Evolutionary conservation across 148 eudicot genomes (phyloP).

Genomic region (Vaccinium vitisidaea): DNA sequence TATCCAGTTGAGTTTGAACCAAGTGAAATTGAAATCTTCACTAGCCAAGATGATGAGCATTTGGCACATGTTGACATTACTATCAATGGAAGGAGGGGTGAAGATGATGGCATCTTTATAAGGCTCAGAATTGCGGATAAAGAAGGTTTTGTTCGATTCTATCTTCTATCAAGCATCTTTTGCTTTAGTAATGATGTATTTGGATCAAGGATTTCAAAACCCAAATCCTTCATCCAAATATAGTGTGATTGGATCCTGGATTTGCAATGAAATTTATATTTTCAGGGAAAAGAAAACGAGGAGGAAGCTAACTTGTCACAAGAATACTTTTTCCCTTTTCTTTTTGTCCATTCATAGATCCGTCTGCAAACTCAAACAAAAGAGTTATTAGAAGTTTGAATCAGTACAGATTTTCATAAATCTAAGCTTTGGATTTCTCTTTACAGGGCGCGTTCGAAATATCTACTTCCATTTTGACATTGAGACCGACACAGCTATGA

Average conservation of each 20-base stretch:
- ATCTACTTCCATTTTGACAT: slow-evolving; percentile 82
- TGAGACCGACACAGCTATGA: slow-evolving; percentile 64
- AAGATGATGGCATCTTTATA: slow-evolving; percentile 58
- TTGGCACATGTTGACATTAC: slow-evolving; percentile 37
- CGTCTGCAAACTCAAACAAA: not conserved
- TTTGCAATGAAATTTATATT: not conserved
- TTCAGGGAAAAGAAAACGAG: not conserved
- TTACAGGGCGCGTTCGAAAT: slow-evolving; percentile 68
- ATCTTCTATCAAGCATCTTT: not conserved
- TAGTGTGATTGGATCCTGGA: not conserved
- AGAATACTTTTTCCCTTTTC: not conserved
- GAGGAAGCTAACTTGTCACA: not conserved
- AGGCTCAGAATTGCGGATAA: slow-evolving; percentile 63
- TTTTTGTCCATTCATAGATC: not conserved
- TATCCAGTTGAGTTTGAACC: slow-evolving; percentile 35
- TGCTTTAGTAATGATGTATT: not conserved
- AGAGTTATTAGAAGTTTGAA: not conserved
- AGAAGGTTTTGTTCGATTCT: slow-evolving; percentile 43
- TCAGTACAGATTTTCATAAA: not conserved
- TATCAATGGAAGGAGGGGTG: slow-evolving; percentile 59
- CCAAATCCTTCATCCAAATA: not conserved
- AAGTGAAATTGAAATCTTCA: slow-evolving; percentile 42
- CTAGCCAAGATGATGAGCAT: slow-evolving; percentile 41
- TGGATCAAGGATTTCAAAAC: not conserved
- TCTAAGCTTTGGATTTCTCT: slow-evolving; percentile 5